A percentile compares a stretch with the other conserved stretches of the same genome.
These are phyloP conservation scores for Heterobasidion irregulare DNA, from an alignment of 1,284 basidiomycete species.

Conservation along the genomic window DNA sequence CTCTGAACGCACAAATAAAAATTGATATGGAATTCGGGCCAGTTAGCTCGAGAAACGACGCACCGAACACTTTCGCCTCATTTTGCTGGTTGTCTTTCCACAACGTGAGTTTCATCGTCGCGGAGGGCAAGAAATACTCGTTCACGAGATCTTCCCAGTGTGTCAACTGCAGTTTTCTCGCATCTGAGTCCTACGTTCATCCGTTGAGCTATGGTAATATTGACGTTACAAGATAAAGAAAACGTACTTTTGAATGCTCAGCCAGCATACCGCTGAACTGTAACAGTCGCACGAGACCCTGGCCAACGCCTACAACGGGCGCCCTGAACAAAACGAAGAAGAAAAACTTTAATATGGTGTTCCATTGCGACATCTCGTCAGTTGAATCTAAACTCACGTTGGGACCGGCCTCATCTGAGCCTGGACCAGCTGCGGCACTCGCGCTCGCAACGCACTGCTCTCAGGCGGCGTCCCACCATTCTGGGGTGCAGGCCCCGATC, in stretches of 20 bases:
- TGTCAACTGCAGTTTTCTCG: slow-evolving; percentile 47
- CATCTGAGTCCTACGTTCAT: background rate
- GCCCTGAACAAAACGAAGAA: background rate
- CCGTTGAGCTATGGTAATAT: background rate
- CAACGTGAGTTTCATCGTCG: slow-evolving; percentile 64
- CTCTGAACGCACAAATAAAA: slow-evolving; percentile 32
- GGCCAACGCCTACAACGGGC: slow-evolving; percentile 39
- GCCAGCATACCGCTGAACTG: slow-evolving; percentile 59
- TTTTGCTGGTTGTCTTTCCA: slow-evolving; percentile 72
- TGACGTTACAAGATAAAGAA: slow-evolving; percentile 1
- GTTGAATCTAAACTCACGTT: background rate
- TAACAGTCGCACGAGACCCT: slow-evolving; percentile 50
- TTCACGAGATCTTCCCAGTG: slow-evolving; percentile 58
- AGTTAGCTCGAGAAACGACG: slow-evolving; percentile 17
- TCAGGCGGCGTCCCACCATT: background rate
- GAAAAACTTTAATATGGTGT: background rate
- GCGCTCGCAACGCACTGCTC: background rate
- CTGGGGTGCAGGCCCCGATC: background rate
- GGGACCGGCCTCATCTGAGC: background rate
- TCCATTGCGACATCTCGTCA: background rate
- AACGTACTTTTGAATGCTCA: slow-evolving; percentile 36
- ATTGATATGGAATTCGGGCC: background rate
- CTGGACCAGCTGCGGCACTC: background rate
- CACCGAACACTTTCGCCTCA: slow-evolving; percentile 76
- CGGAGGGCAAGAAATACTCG: slow-evolving; percentile 58